These are phyloP conservation scores for Lactifluus volemus DNA, from an alignment of 768 basidiomycete species.

Conservation along the genomic window DNA sequence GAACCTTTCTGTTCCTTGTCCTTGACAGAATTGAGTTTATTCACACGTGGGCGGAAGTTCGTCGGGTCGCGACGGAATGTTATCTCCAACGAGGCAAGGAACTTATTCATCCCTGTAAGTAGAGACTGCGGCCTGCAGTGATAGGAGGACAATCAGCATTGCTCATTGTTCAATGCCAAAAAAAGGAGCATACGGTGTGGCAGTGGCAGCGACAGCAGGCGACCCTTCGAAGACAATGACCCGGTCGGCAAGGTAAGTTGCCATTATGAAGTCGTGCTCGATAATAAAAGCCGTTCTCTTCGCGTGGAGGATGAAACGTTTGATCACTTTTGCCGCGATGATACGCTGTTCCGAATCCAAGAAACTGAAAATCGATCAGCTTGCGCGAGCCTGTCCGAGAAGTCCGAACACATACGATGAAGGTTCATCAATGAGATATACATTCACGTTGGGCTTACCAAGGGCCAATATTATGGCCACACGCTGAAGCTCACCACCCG, in stretches of 20 bases:
- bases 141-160: background rate
- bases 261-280: constrained; percentile 99
- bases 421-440: constrained; percentile 96
- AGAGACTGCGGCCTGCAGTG: constrained; percentile 79
- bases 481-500: constrained; percentile 96
- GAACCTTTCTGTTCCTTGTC: constrained; percentile 81
- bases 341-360: constrained; percentile 99
- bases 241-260: constrained; percentile 96
- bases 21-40: constrained; percentile 78
- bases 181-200: constrained; percentile 62
- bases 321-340: constrained; percentile 95
- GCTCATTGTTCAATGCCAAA: background rate
- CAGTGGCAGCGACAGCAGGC: constrained; percentile 83
- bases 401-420: constrained; percentile 38
- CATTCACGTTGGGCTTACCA: constrained; percentile 75
- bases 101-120: constrained; percentile 95
- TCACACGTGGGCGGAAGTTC: constrained; percentile 83
- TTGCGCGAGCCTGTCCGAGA: background rate
- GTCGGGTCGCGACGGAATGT: constrained; percentile 98
- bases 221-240: constrained; percentile 88
- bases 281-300: constrained; percentile 99
- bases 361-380: constrained; percentile 44
- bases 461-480: constrained; percentile 93
- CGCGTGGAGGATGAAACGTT: constrained; percentile 92
- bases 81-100: constrained; percentile 91